Conservation (phyloP, 805 yeast species). For the Nakazawaea populi region DNA sequence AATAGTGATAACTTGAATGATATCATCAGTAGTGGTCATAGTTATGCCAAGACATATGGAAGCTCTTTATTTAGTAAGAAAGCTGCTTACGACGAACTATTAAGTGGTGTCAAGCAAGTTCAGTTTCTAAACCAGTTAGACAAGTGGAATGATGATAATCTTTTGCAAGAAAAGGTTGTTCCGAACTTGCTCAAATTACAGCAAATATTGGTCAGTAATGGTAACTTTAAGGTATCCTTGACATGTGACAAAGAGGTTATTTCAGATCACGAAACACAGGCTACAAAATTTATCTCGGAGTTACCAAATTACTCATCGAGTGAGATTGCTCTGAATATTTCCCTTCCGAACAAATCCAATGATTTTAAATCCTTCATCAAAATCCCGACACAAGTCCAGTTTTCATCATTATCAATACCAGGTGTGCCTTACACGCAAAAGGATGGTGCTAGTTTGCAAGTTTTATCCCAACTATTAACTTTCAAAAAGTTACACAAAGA, state of each 20-base stretch:
- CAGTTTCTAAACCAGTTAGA: slow-evolving; percentile 60
- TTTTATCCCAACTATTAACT: slow-evolving; percentile 73
- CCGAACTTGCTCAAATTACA: slow-evolving; percentile 56
- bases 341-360: neutral
- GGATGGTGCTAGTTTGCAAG: slow-evolving; percentile 84
- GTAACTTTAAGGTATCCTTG: slow-evolving; percentile 44
- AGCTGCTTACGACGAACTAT: slow-evolving; percentile 53
- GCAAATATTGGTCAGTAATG: slow-evolving; percentile 33
- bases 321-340: slow-evolving; percentile 12
- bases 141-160: slow-evolving; percentile 41
- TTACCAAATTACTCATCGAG: neutral
- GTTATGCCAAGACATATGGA: slow-evolving; percentile 68
- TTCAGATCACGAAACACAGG: slow-evolving; percentile 27
- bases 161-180: slow-evolving; percentile 50
- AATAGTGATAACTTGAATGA: slow-evolving; percentile 73
- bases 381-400: slow-evolving; percentile 86
- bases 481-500: slow-evolving; percentile 84
- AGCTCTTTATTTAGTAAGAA: slow-evolving; percentile 56
- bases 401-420: slow-evolving; percentile 58
- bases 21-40: slow-evolving; percentile 85
- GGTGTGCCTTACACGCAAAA: slow-evolving; percentile 63
- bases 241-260: slow-evolving; percentile 50
- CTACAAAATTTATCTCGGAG: slow-evolving; percentile 24
- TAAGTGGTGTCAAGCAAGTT: slow-evolving; percentile 76
- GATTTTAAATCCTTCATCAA: slow-evolving; percentile 42